Percentiles rank a stretch among this genome's conserved stretches.
These are phyloP conservation scores for Pythium plurisporium DNA, from an alignment of 352 stramenopile species.

Conservation along the genomic window DNA sequence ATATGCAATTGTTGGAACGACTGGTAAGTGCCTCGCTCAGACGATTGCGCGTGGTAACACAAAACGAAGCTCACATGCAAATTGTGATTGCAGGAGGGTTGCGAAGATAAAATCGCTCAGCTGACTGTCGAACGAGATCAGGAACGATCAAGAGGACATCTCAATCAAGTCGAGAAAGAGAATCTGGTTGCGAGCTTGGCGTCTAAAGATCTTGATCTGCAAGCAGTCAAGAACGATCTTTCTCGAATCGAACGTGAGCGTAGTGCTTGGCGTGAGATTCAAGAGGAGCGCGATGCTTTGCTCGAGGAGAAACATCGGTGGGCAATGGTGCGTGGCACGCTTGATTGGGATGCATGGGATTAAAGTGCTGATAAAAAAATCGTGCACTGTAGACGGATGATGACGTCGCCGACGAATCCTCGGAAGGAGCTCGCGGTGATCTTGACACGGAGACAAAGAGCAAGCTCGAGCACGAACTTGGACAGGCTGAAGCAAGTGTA, in stretches of 20 bases:
- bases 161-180: conserved; percentile 63
- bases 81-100: conserved; percentile 47
- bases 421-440: conserved; percentile 23
- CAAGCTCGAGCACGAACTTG: conserved; percentile 65
- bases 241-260: conserved; percentile 72
- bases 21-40: conserved; percentile 35
- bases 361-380: neutral
- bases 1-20: conserved; percentile 79
- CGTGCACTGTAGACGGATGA: conserved; percentile 46
- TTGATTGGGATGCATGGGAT: neutral
- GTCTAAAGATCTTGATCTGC: conserved; percentile 47
- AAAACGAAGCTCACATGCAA: no score
- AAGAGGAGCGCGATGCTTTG: conserved; percentile 70
- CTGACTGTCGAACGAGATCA: conserved; percentile 78
- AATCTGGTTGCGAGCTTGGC: conserved; percentile 43
- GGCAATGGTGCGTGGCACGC: conserved; percentile 46
- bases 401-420: conserved; percentile 27
- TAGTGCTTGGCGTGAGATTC: conserved; percentile 70
- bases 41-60: no score
- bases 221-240: conserved; percentile 45
- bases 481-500: conserved; percentile 61
- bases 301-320: conserved; percentile 83
- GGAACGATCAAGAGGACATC: conserved; percentile 58
- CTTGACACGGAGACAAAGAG: conserved; percentile 44
- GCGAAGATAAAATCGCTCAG: conserved; percentile 64